Conservation (phyloP, 2,329 filamentous ascomycete genomes). For the Fusarium avenaceum region DNA sequence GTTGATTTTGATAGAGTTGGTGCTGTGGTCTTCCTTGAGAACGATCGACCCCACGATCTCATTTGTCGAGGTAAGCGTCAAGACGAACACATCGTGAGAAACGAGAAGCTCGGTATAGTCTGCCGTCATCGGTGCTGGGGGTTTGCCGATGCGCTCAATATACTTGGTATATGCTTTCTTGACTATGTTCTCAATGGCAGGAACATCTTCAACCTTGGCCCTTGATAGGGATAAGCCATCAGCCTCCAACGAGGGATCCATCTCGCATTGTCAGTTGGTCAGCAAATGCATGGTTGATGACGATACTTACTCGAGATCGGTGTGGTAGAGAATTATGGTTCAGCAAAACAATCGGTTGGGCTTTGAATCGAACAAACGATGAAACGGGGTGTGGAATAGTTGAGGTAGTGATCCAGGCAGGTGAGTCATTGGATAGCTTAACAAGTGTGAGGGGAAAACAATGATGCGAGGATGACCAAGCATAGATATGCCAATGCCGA, state of each 20-base stretch:
- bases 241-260: neutral
- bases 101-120: conserved; percentile 52
- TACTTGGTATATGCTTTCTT: conserved; percentile 53
- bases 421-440: too few relatives aligned
- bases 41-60: conserved; percentile 51
- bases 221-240: neutral
- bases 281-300: neutral
- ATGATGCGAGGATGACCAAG: too few relatives aligned
- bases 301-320: too few relatives aligned
- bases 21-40: conserved; percentile 26
- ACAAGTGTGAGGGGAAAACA: too few relatives aligned
- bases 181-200: conserved; percentile 51
- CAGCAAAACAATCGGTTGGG: too few relatives aligned
- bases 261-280: neutral
- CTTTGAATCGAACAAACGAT: too few relatives aligned
- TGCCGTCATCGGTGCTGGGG: conserved; percentile 55
- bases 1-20: conserved; percentile 44
- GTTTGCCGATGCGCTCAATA: conserved; percentile 53
- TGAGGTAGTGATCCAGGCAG: too few relatives aligned
- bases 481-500: too few relatives aligned
- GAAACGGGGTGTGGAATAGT: too few relatives aligned
- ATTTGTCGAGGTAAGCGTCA: conserved; percentile 38
- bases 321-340: too few relatives aligned
- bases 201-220: conserved; percentile 38
- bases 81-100: conserved; percentile 46